Base-by-base conservation (phyloP, 23 red algal species). In the Gracilaria domingensis region DNA sequence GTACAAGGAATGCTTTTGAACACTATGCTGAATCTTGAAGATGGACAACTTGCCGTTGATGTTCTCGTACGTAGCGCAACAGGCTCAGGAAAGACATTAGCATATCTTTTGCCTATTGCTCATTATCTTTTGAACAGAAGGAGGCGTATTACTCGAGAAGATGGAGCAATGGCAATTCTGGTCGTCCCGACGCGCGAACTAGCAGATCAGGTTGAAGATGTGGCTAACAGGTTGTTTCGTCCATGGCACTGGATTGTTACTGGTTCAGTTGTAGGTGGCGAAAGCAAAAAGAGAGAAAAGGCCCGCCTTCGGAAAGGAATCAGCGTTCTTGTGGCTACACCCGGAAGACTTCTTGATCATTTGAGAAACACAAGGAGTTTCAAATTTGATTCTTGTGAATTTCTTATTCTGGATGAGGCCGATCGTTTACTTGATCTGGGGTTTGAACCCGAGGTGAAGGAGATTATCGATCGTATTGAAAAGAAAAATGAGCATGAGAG, bases 41-140 rank as follows among this genome's bases (percentile, higher is more conserved):
- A 80, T 18, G 76, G 79, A 32, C 38, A 83, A 66, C n/a, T 56
- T 21, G 28, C 88, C 9, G 55, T 88, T 20, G 89, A 93, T 60
- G 48, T 90, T 16, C 60, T 92, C 13, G 74, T 98, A 20, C 87
- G 97, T 1, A 92, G 94, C 8, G 81, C 89, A 62, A 99, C 97
- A 4, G 97, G 97, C 23, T 88, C 97, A 29, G 97, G 97, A n/a
- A 99, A 99, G 85, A 99, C 97, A 56, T 79, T 96, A 6, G 93
- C 94, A 21, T 99, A 95, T 54, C 80, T 99, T 33, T 45, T 99
- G 17, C 97, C 97, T 13, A 85, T 99, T 16, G 87, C 93, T 38
- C 90, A 99, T 78, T 76, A 83, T 66, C 47, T 98, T 40, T 80
- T 98, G 7, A 82, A 82, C 40, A 24, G 82, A 23, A 78, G 76